Percentiles rank a stretch among this genome's conserved stretches.
These are phyloP conservation scores for Dipteronia dyeriana DNA, from an alignment of 345 rosid genomes.

Conservation along the genomic window DNA sequence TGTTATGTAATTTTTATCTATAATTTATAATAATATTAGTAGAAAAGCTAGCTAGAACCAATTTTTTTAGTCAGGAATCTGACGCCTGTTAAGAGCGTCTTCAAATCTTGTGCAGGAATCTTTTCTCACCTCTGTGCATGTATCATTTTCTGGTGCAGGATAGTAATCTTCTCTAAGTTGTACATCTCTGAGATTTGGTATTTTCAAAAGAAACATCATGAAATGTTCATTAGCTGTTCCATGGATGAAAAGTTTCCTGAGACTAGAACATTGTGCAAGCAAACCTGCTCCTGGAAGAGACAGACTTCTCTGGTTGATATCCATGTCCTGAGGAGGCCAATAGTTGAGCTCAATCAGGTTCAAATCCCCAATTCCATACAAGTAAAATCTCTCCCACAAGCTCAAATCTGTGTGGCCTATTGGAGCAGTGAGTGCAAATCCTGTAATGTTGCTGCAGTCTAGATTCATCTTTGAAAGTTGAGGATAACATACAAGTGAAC, in stretches of 20 bases:
- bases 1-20: too few species aligned
- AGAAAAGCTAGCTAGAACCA: neutral
- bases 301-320: slow-evolving; percentile 79
- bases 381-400: slow-evolving; percentile 88
- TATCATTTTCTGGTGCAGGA: slow-evolving; percentile 90
- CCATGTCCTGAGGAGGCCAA: slow-evolving; percentile 94
- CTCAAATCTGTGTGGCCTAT: slow-evolving; percentile 77
- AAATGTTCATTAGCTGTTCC: slow-evolving; percentile 95
- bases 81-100: slow-evolving; percentile 53
- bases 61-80: slow-evolving; percentile 12
- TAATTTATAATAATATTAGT: too few species aligned
- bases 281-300: slow-evolving; percentile 77
- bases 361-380: slow-evolving; percentile 62
- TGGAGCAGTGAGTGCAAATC: slow-evolving; percentile 79
- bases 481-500: slow-evolving; percentile 58
- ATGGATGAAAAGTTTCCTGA: slow-evolving; percentile 89
- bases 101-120: slow-evolving; percentile 84
- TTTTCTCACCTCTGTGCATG: slow-evolving; percentile 87
- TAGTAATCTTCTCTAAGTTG: slow-evolving; percentile 90
- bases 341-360: slow-evolving; percentile 73
- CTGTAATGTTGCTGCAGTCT: slow-evolving; percentile 70
- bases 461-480: slow-evolving; percentile 70
- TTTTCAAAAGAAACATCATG: slow-evolving; percentile 67
- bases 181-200: slow-evolving; percentile 67
- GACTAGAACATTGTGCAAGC: slow-evolving; percentile 52